Percentiles rank a stretch among this genome's conserved stretches.
These are phyloP conservation scores for Penicillium sp. DNA, from an alignment of 2,329 filamentous ascomycete species.

Conservation along the genomic window DNA sequence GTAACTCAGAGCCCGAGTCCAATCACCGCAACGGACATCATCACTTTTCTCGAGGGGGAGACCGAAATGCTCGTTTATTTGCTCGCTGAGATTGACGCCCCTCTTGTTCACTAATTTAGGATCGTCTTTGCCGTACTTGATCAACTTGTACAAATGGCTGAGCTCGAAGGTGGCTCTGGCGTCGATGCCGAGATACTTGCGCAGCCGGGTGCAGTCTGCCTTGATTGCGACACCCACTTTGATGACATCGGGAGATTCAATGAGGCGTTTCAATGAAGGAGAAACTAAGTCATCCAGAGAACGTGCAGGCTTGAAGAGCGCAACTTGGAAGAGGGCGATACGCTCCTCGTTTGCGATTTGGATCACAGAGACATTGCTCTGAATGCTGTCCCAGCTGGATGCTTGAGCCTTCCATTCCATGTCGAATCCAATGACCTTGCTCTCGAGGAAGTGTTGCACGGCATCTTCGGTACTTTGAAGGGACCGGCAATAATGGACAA, in stretches of 20 bases:
- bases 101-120: constrained; percentile 62
- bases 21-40: constrained; percentile 70
- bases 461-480: constrained; percentile 66
- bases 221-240: constrained; percentile 77
- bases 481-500: constrained; percentile 74
- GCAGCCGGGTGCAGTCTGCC: constrained; percentile 67
- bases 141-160: constrained; percentile 74
- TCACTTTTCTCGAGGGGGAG: constrained; percentile 73
- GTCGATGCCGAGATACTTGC: constrained; percentile 63
- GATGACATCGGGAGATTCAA: constrained; percentile 66
- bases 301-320: constrained; percentile 54
- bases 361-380: constrained; percentile 73
- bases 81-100: constrained; percentile 64
- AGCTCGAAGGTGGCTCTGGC: constrained; percentile 72
- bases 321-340: constrained; percentile 79
- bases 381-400: constrained; percentile 49
- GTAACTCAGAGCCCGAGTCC: constrained; percentile 62
- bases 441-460: constrained; percentile 62
- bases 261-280: constrained; percentile 66
- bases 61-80: constrained; percentile 68
- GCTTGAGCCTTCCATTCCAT: constrained; percentile 73
- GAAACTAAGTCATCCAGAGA: constrained; percentile 59
- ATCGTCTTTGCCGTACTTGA: constrained; percentile 62
- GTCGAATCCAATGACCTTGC: constrained; percentile 80
- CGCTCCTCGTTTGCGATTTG: constrained; percentile 76